Evolutionary conservation across 2,329 filamentous ascomycete species (phyloP), one percentile per base, ranked within the genome.

Genomic region (Claviceps maximensis): DNA sequence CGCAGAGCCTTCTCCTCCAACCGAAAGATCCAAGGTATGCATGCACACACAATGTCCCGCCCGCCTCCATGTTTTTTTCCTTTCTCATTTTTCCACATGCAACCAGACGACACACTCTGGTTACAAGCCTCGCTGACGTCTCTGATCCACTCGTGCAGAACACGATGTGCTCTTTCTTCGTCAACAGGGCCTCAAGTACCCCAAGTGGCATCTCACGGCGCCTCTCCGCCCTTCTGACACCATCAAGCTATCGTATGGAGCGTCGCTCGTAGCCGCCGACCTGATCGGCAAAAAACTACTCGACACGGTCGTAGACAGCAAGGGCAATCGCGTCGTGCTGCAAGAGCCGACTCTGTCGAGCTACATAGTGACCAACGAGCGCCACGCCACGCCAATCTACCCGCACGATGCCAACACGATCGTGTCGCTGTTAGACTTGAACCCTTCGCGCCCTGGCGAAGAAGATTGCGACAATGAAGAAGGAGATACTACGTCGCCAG

Each of bases 301-400:
- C 56, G 81, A 86, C 58, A 61, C 74, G n/a, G 69, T 88, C 12
- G 64, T 68, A 40, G 77, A 82, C 47, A 73, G 69, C 56, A 77
- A 59, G 3, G 74, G 73, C 31, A 63, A 69, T 10, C 63, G 73
- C 4, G 80, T 78, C 54, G 73, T 80, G 55, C 62, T 88, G 42
- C 76, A 78, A 52, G 77, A 81, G 57, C 84, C 86, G 17, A 83
- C 83, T 0, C 69, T 93, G 53, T 82, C 83, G 48, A 83, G 89
- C 66, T 90, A 90, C 69, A 79, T 89, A 51, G 73, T 79, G 47
- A 69, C 84, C 55, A 83, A 77, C 48, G 77, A 77, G 58, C 78
- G 87, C 53, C 66, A 84, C 15, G 87, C 89, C n/a, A 91, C 87
- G 52, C 87, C 87, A 61, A 71, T 71, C 45, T 93, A 93, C 62